Evolutionary conservation across 306 rosid species (phyloP), one percentile per base, ranked within the genome.

Genomic region (Hippophae tibetana): DNA sequence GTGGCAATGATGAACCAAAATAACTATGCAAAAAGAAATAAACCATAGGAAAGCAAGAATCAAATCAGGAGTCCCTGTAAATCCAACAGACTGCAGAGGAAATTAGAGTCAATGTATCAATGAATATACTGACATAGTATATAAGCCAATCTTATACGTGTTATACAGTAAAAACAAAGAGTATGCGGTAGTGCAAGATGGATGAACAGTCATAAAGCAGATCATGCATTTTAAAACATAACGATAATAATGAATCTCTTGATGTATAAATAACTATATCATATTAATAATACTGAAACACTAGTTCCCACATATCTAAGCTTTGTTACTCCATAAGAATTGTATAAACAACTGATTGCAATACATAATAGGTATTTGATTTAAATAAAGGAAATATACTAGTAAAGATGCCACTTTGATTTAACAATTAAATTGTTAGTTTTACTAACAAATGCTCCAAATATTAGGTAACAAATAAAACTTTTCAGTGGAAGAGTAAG

Each of bases 41-140:
- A 93, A 84, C 99, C 99, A 93, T 13, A 93, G 54, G 53, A 82
- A 25, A 7, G 99, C 76, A 74, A 93, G 90, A 77, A 88, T 53
- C 58, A 93, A 88, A 68, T 86, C 99, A 57, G 85, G 76, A 0
- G 82, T 84, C 46, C 97, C 99, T 1, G 95, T 93, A 74, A 93
- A 93, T 70, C 90, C 99, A 78, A 93, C 99, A 27, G 99, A 93
- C 99, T 93, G 79, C 76, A 74, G 46, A 57, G 14, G 55, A 6
- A 54, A 63, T 26, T 45, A 60, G 25, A n/a, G 49, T 65, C 56
- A 53, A 60, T 26, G 43, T 13, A 27, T 54, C 45, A 18, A 51
- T 55, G 18, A 72, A 8, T 47, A 58, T 7, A 54, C 23, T 25
- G 6, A 44, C 25, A 60, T 49, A 54, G 27, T 23, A 27, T n/a